Conservation (phyloP, 2,329 filamentous ascomycete species). For the Periconia sp. region DNA sequence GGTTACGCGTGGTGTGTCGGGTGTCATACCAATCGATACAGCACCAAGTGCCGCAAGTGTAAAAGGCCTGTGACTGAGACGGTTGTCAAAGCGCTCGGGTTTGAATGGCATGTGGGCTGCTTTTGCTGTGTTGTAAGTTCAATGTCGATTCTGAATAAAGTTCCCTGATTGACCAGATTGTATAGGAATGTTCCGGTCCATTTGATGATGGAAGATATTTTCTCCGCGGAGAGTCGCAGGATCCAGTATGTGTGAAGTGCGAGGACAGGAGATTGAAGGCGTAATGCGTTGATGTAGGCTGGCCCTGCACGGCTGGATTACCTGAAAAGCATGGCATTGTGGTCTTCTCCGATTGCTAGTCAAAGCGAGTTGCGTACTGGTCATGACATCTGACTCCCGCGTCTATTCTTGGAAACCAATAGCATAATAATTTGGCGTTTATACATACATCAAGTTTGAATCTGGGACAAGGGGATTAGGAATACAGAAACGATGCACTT, state of each 20-base stretch:
- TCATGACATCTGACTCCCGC: too few species aligned
- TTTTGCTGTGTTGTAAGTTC: constrained; percentile 71
- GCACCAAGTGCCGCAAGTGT: constrained; percentile 86
- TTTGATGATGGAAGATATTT: constrained; percentile 67
- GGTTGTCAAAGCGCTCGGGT: constrained; percentile 84
- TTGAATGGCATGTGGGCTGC: constrained; percentile 91
- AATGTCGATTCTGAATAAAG: neutral
- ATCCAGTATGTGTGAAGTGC: constrained; percentile 64
- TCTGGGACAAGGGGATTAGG: too few species aligned
- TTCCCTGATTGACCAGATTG: constrained; percentile 6
- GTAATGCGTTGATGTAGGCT: constrained; percentile 22
- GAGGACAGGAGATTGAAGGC: constrained; percentile 65
- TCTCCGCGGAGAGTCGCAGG: constrained; percentile 58
- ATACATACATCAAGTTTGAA: too few species aligned
- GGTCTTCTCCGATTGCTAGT: neutral
- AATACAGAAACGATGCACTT: too few species aligned
- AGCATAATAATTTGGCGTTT: too few species aligned
- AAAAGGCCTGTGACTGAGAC: constrained; percentile 82
- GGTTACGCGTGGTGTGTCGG: constrained; percentile 95
- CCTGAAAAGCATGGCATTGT: neutral
- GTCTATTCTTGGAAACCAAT: too few species aligned
- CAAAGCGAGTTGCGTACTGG: too few species aligned
- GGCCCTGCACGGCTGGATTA: neutral
- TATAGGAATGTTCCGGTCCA: constrained; percentile 60
- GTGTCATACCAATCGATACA: constrained; percentile 90